phyloP scores from a whole-genome alignment of 805 yeast species.

The Zygotorulaspora florentina region DNA sequence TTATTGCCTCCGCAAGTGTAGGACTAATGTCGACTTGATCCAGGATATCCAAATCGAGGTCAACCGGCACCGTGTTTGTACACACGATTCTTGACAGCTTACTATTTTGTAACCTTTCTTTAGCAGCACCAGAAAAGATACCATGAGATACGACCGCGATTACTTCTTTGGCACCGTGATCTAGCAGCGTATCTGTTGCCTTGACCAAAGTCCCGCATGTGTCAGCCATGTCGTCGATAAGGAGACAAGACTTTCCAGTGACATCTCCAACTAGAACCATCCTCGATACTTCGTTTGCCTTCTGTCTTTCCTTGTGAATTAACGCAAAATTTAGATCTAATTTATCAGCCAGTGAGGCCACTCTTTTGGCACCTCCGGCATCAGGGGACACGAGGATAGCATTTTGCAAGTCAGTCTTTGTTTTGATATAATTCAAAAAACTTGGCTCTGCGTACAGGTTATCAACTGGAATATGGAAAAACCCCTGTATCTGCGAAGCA shows the following conservation, averaged over 20 bases:
- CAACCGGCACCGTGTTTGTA: conserved; percentile 89
- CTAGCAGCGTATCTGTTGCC: conserved; percentile 83
- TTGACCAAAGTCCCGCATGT: conserved; percentile 96
- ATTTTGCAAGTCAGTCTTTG: conserved; percentile 49
- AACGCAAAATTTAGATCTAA: conserved; percentile 90
- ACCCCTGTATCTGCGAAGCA: conserved; percentile 97
- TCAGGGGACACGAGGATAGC: conserved; percentile 92
- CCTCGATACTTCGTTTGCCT: conserved; percentile 89
- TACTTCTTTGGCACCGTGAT: conserved; percentile 77
- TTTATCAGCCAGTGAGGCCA: conserved; percentile 88
- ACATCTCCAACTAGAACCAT: conserved; percentile 98
- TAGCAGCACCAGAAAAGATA: conserved; percentile 81
- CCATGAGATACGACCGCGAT: conserved; percentile 96
- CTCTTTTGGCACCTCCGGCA: conserved; percentile 98
- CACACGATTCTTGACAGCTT: conserved; percentile 73
- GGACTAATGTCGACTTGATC: conserved; percentile 82
- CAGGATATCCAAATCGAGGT: conserved; percentile 58
- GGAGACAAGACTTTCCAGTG: conserved; percentile 68
- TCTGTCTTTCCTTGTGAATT: conserved; percentile 92
- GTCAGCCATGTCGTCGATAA: conserved; percentile 97
- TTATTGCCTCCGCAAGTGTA: conserved; percentile 86
- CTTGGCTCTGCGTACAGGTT: conserved; percentile 93
- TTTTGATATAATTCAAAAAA: conserved; percentile 74
- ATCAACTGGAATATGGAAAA: conserved; percentile 92
- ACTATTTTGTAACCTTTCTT: conserved; percentile 63